Conservation (phyloP, 2,329 filamentous ascomycete genomes). For the Fusarium foetens region DNA sequence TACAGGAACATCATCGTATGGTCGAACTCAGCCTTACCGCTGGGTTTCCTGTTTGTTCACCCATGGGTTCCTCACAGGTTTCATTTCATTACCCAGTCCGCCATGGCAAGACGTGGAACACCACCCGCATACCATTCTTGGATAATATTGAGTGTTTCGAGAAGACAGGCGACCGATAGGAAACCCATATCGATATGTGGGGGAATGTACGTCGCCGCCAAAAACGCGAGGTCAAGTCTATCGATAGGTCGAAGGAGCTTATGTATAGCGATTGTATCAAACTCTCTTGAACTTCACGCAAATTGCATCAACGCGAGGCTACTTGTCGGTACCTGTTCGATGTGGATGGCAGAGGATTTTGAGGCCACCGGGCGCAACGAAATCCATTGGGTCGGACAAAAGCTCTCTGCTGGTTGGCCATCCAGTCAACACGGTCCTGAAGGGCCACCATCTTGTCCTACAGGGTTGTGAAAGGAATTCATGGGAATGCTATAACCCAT, state of each 20-base stretch:
- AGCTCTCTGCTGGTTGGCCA: constrained; percentile 9
- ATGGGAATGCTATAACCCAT: constrained; percentile 43
- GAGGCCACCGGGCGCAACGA: not conserved
- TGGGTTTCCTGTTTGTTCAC: not conserved
- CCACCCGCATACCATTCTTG: not conserved
- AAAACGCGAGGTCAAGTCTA: not conserved
- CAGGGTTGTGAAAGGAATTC: constrained; percentile 37
- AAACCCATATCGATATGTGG: not conserved
- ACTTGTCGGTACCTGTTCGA: not conserved
- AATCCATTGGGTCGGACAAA: constrained; percentile 5
- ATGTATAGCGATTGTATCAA: not conserved
- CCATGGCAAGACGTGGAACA: not conserved
- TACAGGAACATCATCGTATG: not conserved
- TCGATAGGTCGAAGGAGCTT: not conserved
- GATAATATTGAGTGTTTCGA: not conserved
- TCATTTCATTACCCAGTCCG: not conserved
- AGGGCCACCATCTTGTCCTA: constrained; percentile 32
- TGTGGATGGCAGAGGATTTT: not conserved
- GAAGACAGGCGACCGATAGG: not conserved
- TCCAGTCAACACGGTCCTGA: constrained; percentile 40
- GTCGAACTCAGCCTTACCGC: not conserved
- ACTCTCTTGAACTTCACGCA: not conserved
- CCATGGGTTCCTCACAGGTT: not conserved
- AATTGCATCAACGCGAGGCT: not conserved
- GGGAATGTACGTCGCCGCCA: not conserved